Base-by-base conservation (phyloP, 352 stramenopile species). In the Plasmopara viticola region DNA sequence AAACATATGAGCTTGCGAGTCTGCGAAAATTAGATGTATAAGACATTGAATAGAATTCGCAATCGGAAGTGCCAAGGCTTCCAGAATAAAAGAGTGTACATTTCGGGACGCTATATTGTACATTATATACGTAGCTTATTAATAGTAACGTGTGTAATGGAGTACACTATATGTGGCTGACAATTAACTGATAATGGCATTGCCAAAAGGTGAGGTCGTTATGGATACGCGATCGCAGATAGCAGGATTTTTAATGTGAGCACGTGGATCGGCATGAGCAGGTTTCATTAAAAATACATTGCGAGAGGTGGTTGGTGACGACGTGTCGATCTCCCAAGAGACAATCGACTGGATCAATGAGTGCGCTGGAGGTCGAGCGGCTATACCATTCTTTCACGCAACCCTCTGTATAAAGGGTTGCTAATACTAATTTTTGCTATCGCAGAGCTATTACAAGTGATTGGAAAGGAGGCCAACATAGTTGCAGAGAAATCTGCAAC, bases 301-400 rank as follows among this genome's bases (percentile, higher is more conserved):
- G 50, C 72, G 65, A 0, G 75, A 89, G 13, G 78, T 72, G 38
- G 54, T 84, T 14, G 69, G 71, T 9, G 64, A 84, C 41, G 56
- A 87, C 41, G 41, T 75, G n/a, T 25, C 53, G 40, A 66, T 87
- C 14, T 74, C 73, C 37, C 84, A 86, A 44, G 74, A 87, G 67
- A 79, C 75, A 29, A 47, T 86, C 29, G 78, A 87, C 44, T 87
- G 75, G 75, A 62, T 80, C 37, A 75, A 60, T 43, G 75, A 89
- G 50, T 80, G 74, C 50, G 67, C 75, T 17, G 51, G 59, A 42
- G 73, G 78, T 86, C 44, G 29, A 40, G 28, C 29, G 17, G 12
- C n/a, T 17, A 17, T 41, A 5, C 31, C 20, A 25, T 25, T 25
- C 3, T 25, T 1, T 25, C 3, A 25, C 20, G 20, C 20, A 25